These are phyloP conservation scores for Cynanchum wilfordii DNA, from an alignment of 257 asterid genomes.

Conservation along the genomic window DNA sequence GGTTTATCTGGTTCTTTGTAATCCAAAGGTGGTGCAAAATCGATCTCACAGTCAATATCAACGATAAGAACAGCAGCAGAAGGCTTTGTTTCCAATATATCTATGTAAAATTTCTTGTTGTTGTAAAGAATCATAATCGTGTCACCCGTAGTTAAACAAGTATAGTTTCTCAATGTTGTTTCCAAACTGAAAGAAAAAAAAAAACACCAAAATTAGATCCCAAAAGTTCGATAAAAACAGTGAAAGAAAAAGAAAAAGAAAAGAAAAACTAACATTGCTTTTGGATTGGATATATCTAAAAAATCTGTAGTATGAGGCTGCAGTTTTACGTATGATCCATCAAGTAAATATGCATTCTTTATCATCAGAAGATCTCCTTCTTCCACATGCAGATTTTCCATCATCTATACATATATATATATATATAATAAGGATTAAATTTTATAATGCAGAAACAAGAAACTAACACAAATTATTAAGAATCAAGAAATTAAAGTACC, in stretches of 20 bases:
- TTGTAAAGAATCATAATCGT: conserved; percentile 32
- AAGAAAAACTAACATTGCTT: conserved; percentile 28
- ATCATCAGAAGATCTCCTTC: conserved; percentile 33
- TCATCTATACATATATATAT: conserved; percentile 25
- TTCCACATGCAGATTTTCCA: conserved; percentile 37
- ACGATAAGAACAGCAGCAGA: conserved; percentile 25
- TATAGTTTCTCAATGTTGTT: conserved; percentile 26
- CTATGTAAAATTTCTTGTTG: conserved; percentile 27
- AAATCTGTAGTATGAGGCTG: conserved; percentile 32
- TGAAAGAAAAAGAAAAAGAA: background rate
- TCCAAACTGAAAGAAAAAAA: conserved; percentile 26
- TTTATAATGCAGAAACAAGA: background rate
- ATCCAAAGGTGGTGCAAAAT: conserved; percentile 36
- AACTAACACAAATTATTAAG: background rate
- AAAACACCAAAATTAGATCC: background rate
- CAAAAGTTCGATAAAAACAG: background rate
- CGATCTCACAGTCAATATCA: conserved; percentile 31
- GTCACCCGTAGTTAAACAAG: conserved; percentile 38
- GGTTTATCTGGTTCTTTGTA: conserved; percentile 29
- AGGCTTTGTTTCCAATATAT: conserved; percentile 34
- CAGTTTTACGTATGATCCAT: conserved; percentile 28
- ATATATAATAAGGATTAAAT: background rate
- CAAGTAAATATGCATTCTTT: conserved; percentile 20
- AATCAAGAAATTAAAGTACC: conserved; percentile 9
- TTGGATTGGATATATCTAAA: conserved; percentile 30